Evolutionary conservation across 306 rosid genomes (phyloP).

Genomic region (Acacia confusa): DNA sequence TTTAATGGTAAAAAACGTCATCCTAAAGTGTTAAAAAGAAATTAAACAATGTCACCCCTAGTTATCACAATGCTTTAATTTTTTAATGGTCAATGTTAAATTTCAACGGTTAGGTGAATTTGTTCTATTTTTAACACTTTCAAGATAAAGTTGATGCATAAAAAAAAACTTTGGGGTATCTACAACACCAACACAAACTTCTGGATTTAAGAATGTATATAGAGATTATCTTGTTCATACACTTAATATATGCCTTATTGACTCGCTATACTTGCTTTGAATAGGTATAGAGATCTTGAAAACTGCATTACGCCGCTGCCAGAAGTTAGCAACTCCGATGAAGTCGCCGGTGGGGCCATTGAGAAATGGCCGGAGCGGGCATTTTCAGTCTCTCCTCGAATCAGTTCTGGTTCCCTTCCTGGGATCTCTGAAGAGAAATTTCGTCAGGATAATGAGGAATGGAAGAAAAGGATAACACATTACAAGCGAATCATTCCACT

Average conservation of each 20-base stretch:
- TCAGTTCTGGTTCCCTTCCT: conserved; percentile 68
- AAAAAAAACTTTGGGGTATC: too few species aligned
- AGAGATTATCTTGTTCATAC: not conserved
- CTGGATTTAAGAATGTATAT: too few species aligned
- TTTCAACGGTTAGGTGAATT: too few species aligned
- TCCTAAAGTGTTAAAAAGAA: too few species aligned
- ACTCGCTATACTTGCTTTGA: not conserved
- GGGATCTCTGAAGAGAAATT: conserved; percentile 53
- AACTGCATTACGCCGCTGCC: conserved; percentile 91
- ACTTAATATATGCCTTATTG: not conserved
- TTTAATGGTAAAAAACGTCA: too few species aligned
- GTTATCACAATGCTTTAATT: too few species aligned
- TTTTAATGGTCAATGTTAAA: too few species aligned
- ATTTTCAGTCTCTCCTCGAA: conserved; percentile 73
- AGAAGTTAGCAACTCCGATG: conserved; percentile 48
- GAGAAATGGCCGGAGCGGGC: conserved; percentile 95
- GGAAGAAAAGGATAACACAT: conserved; percentile 68
- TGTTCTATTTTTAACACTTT: too few species aligned
- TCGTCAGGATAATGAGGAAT: conserved; percentile 59
- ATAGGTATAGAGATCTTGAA: conserved; percentile 77
- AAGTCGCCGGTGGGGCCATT: conserved; percentile 75
- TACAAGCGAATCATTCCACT: conserved; percentile 65
- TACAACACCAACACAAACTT: too few species aligned
- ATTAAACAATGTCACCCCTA: too few species aligned
- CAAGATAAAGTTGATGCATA: too few species aligned